Evolutionary conservation across 495 filamentous ascomycete species (phyloP), one percentile per base, ranked within the genome.

Genomic region (Cercophora newfieldiana): DNA sequence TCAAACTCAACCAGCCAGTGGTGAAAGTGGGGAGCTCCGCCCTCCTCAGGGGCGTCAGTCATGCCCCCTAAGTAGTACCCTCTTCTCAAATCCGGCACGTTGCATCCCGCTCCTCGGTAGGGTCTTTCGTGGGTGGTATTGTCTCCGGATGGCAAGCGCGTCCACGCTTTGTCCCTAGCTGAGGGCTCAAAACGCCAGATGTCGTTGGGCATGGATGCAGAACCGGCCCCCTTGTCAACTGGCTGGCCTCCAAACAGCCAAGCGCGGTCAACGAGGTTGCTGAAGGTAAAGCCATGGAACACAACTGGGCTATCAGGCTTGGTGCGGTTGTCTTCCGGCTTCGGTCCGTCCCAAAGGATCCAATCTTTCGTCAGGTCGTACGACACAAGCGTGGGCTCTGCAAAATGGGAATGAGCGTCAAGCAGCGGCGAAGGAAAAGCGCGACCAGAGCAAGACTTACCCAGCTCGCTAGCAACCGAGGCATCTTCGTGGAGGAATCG

Each of bases 1-100:
- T 61, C 59, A 37, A 61, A 61, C 31, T 61, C 59, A 18, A 33
- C n/a, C 16, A 61, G 37, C 59, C 59, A 61, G 59, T 61, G 59
- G 4, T 33, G 59, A 61, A 48, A 48, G 1, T 14, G 2, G 8
- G 59, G 59, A 14, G 2, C 14, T 24, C 21, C 25, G 12, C 5
- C 50, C 2, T 2, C 2, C 2, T 44, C 10, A 2, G 2, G 50
- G 4, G 29, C 26, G 37, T 28, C 25, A 21, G 33, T 4, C 3
- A 44, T 44, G 29, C 59, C 59, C 7, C 59, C 59, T 5, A 61
- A 31, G 33, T 61, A 61, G 25, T 21, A 61, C 7, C 59, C 59
- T 10, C 21, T n/a, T n/a, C 33, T 29, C 19, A 61, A 48, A 14
- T 61, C 37, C 2, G 59, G 59, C 10, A 48, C 59, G 25, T 61